These are phyloP conservation scores for Immersiporthe knoxdaviesiana DNA, from an alignment of 2,329 filamentous ascomycete genomes.

Conservation along the genomic window DNA sequence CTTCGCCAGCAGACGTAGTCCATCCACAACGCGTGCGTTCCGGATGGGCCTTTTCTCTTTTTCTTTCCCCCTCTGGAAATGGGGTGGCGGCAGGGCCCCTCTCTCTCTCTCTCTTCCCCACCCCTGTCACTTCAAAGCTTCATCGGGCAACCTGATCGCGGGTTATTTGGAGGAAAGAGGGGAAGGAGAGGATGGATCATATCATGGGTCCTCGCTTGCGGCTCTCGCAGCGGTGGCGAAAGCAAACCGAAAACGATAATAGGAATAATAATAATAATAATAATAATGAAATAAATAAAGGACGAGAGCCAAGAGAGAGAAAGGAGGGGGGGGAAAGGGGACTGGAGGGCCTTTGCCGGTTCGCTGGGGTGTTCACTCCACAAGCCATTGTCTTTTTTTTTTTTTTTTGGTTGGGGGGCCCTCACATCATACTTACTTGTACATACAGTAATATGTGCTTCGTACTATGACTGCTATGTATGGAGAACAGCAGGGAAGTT, in stretches of 20 bases:
- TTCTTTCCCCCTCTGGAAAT: no score
- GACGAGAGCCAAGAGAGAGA: not conserved
- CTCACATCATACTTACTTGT: not conserved
- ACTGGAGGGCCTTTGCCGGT: constrained; percentile 5
- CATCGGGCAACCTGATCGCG: constrained; percentile 20
- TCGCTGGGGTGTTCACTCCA: constrained; percentile 10
- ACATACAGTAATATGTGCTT: no score
- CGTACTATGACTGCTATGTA: no score
- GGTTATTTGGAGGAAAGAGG: constrained; percentile 3
- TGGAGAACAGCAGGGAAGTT: constrained; percentile 1
- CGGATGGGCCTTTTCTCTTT: not conserved
- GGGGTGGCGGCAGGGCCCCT: not conserved
- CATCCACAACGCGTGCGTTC: constrained; percentile 9
- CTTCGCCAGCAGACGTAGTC: not conserved
- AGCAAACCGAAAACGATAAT: no score
- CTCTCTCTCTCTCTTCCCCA: not conserved
- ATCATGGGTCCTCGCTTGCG: constrained; percentile 20
- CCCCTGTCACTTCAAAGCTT: not conserved
- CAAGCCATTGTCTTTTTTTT: not conserved
- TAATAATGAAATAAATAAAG: no score
- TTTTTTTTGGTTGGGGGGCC: not conserved
- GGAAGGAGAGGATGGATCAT: not conserved
- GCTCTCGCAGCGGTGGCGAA: not conserved
- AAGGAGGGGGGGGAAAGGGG: not conserved
- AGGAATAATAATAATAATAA: no score